These are phyloP conservation scores for Tolypocladium pustulatum DNA, from an alignment of 2,329 filamentous ascomycete species.

Conservation along the genomic window DNA sequence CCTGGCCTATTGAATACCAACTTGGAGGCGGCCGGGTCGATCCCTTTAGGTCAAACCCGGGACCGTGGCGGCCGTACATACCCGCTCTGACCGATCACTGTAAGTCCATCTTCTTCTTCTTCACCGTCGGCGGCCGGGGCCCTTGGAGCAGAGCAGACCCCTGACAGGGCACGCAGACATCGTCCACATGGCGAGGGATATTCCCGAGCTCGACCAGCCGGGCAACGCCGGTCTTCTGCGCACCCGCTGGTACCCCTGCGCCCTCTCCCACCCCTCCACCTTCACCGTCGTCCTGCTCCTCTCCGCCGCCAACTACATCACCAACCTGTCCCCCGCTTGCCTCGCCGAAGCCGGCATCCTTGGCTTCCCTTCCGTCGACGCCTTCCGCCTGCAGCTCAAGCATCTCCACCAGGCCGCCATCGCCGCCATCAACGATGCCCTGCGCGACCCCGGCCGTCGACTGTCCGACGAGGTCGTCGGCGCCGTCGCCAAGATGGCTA, in stretches of 20 bases:
- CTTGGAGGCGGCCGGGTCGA: conserved; percentile 14
- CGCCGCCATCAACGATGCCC: conserved; percentile 26
- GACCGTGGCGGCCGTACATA: conserved; percentile 9
- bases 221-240: conserved; percentile 14
- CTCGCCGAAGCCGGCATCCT: neutral
- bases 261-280: conserved; percentile 10
- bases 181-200: conserved; percentile 18
- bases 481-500: conserved; percentile 39
- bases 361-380: conserved; percentile 4
- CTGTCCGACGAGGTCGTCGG: conserved; percentile 32
- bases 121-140: neutral
- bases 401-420: conserved; percentile 33
- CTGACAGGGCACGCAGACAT: conserved; percentile 7
- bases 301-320: conserved; percentile 15
- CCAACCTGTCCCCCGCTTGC: neutral
- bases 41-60: conserved; percentile 14
- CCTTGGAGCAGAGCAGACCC: neutral
- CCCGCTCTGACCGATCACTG: conserved; percentile 15
- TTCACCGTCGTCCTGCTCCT: conserved; percentile 18
- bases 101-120: conserved; percentile 5
- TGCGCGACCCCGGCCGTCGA: conserved; percentile 14
- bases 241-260: conserved; percentile 17
- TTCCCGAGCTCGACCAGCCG: conserved; percentile 16
- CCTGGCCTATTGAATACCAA: conserved; percentile 7
- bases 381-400: conserved; percentile 19